phyloP scores from a whole-genome alignment of 805 yeast species.

The Metschnikowia kofuensis region DNA sequence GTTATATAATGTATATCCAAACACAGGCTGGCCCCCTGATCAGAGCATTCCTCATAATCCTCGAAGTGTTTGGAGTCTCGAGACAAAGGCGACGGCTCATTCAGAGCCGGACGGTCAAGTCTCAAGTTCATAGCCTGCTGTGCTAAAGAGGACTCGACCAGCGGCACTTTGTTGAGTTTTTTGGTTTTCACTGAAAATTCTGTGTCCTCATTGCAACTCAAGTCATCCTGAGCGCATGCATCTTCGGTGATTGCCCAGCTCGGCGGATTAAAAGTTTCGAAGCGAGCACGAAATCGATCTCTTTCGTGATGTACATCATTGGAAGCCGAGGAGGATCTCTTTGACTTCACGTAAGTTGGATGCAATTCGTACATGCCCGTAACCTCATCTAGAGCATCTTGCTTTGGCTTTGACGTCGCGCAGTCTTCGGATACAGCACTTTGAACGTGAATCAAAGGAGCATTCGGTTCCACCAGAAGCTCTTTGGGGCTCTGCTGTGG shows the following conservation, averaged over 20 bases:
- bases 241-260: slow-evolving; percentile 4
- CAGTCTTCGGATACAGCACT: neutral
- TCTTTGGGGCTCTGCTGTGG: too few relatives aligned
- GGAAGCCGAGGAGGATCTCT: slow-evolving; percentile 39
- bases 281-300: slow-evolving; percentile 40
- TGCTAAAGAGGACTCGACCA: slow-evolving; percentile 5
- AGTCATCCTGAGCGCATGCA: slow-evolving; percentile 2
- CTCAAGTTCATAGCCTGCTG: slow-evolving; percentile 2
- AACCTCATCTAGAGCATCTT: neutral
- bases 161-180: slow-evolving; percentile 24
- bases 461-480: too few relatives aligned
- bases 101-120: slow-evolving; percentile 7
- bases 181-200: slow-evolving; percentile 37
- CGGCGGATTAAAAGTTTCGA: slow-evolving; percentile 29
- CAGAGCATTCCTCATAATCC: neutral
- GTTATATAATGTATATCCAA: slow-evolving; percentile 8
- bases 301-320: slow-evolving; percentile 40
- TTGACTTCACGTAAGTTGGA: slow-evolving; percentile 14
- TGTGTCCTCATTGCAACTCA: slow-evolving; percentile 34
- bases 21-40: neutral
- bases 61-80: slow-evolving; percentile 15
- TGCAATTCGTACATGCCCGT: neutral
- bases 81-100: slow-evolving; percentile 20
- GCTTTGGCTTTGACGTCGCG: neutral
- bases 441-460: too few relatives aligned